These are phyloP conservation scores for Sonneratia alba DNA, from an alignment of 345 rosid species.

Conservation along the genomic window DNA sequence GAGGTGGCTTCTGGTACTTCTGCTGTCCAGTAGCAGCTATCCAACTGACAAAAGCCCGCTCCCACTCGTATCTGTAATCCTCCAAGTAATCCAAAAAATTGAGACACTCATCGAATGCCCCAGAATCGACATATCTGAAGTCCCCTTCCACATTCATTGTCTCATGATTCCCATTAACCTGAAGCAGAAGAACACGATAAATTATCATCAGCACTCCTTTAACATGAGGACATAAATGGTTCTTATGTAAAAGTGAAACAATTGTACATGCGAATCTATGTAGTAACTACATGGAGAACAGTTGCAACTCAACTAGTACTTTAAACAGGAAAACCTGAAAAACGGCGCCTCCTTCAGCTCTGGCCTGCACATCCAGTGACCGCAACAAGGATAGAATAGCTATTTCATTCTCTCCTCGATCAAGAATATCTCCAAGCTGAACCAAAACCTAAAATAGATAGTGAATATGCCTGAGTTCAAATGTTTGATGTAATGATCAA, in stretches of 20 bases:
- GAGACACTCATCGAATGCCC: constrained; percentile 68
- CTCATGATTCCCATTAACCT: constrained; percentile 93
- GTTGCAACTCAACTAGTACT: neutral
- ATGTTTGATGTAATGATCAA: neutral
- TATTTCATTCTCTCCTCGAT: constrained; percentile 81
- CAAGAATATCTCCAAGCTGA: constrained; percentile 91
- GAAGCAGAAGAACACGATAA: constrained; percentile 7
- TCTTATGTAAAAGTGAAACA: neutral
- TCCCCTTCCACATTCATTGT: constrained; percentile 93
- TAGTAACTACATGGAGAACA: neutral
- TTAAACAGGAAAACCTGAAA: constrained; percentile 50
- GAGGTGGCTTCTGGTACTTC: constrained; percentile 36
- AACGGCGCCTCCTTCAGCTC: constrained; percentile 80
- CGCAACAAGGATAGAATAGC: constrained; percentile 69
- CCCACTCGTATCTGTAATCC: constrained; percentile 45
- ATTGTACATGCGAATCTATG: too few species aligned
- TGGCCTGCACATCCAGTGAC: constrained; percentile 67
- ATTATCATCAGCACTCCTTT: neutral
- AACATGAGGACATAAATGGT: neutral
- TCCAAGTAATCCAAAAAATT: constrained; percentile 65
- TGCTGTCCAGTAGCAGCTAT: constrained; percentile 29
- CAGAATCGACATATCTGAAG: constrained; percentile 67
- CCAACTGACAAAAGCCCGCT: constrained; percentile 68
- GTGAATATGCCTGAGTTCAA: neutral
- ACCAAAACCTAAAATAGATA: constrained; percentile 41